Evolutionary conservation across 495 filamentous ascomycete species (phyloP), one percentile per base, ranked within the genome.

Genomic region (Mycothermus thermophilus): DNA sequence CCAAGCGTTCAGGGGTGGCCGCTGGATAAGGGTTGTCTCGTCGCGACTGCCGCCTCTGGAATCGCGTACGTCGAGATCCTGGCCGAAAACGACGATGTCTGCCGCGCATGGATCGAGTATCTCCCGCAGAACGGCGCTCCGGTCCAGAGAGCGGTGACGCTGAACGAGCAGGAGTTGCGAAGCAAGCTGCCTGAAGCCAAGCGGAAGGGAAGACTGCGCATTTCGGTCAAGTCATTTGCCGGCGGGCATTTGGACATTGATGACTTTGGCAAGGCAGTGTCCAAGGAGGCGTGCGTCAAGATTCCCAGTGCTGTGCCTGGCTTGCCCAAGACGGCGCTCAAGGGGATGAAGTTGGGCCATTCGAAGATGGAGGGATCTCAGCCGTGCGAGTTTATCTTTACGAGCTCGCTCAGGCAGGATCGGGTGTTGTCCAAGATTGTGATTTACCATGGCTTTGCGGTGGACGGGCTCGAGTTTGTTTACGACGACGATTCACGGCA

Each of bases 391-490:
- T 38, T 93, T 32, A 57, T 95, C 13, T 70, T 95, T 20, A 71
- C 80, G 18, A 80, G 75, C 44, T 67, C 75, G 9, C 59, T 77
- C 24, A 63, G 70, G 13, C 74, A 77, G 27, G 80, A 73, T 9
- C 79, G 86, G 42, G 67, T 95, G 21, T 61, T 95, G 40, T 77
- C 71, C 0, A 71, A 70, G 6, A 71, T 95, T 31, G 71, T 74
- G 26, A 60, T 95, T 5, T 93, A 85, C 43, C 79, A 87, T 46
- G 85, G 81, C 0, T 58, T 62, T 38, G 78, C 81, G 5, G 41
- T 96, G 31, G 83, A 93, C 52, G 90, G 90, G 0, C 44, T 97
- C 8, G 90, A 95, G 50, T 95, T 97, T 51, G 69, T 79, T 40
- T 97, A 94, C 48, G 90, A 95, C 41, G 87, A 96, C 55, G 66